Evolutionary conservation across 805 yeast genomes (phyloP).

Genomic region (Ogataea saltuana): DNA sequence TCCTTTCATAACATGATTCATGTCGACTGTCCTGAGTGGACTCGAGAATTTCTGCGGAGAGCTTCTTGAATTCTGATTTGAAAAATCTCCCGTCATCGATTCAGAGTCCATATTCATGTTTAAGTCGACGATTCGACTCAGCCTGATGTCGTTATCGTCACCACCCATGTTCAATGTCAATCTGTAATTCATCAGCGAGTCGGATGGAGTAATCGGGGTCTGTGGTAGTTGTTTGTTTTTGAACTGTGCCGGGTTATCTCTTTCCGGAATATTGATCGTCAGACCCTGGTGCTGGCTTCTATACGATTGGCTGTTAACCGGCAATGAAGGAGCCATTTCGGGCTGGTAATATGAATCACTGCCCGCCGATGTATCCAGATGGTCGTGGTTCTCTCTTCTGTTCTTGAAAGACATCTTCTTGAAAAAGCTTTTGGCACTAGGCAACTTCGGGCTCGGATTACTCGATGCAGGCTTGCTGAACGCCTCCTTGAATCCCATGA

Average conservation of each 20-base stretch:
- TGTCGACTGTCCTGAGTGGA: conserved; percentile 4
- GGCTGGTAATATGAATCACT: conserved; percentile 13
- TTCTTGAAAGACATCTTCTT: conserved; percentile 24
- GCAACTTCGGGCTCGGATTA: conserved; percentile 18
- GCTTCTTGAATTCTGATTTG: conserved; percentile 2
- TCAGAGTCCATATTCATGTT: conserved; percentile 9
- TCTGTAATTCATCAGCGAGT: conserved; percentile 30
- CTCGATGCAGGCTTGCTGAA: conserved; percentile 22
- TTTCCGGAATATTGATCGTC: conserved; percentile 16
- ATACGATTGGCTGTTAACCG: conserved; percentile 9
- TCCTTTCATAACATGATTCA: background rate
- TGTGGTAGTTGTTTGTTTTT: conserved; percentile 22
- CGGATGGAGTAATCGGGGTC: conserved; percentile 29
- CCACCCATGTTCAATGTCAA: conserved; percentile 26
- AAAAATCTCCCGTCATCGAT: background rate
- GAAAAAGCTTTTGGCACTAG: conserved; percentile 24
- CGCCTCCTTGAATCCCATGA: conserved; percentile 25
- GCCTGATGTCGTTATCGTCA: conserved; percentile 24
- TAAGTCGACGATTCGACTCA: conserved; percentile 24
- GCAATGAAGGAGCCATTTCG: conserved; percentile 5
- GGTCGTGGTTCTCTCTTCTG: conserved; percentile 11
- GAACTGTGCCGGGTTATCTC: conserved; percentile 3
- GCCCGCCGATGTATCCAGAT: conserved; percentile 3
- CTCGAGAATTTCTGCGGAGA: too few relatives aligned
- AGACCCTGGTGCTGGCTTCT: conserved; percentile 15